A percentile compares a stretch with the other conserved stretches of the same genome.
Conservation (phyloP, 225 moss, liverwort and hornwort species). For the Bryum argenteum region DNA sequence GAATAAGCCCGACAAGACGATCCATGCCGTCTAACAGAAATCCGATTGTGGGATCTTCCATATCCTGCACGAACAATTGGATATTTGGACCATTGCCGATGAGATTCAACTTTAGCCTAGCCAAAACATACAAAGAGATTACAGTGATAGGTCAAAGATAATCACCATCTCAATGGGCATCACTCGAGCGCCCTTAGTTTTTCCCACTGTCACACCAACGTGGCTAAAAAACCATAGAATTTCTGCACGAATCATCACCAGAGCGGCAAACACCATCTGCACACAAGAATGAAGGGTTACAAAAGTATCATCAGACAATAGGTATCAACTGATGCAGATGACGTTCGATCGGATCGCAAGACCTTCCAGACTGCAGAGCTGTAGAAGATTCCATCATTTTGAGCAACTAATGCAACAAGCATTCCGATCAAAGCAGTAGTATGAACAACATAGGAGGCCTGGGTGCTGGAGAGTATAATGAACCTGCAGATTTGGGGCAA, state of each 20-base stretch:
- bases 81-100: not conserved
- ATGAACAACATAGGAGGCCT: not conserved
- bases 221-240: conserved; percentile 97
- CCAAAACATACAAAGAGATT: not conserved
- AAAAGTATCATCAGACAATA: conserved; percentile 2
- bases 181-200: conserved; percentile 75
- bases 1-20: conserved; percentile 74
- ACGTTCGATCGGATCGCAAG: not conserved
- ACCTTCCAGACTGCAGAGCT: conserved; percentile 1
- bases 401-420: not conserved
- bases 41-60: conserved; percentile 96
- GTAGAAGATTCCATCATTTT: conserved; percentile 9
- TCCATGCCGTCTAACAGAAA: conserved; percentile 98
- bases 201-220: conserved; percentile 89
- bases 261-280: conserved; percentile 97
- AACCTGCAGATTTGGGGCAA: conserved; percentile 93
- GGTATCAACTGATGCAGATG: not conserved
- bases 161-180: conserved; percentile 92
- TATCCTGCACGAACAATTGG: conserved; percentile 61
- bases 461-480: conserved; percentile 4
- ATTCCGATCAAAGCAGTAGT: not conserved
- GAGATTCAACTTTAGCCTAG: conserved; percentile 4
- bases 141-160: not conserved
- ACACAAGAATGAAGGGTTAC: conserved; percentile 8
- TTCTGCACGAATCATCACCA: conserved; percentile 97